Conservation (phyloP, 129 eudicot genomes). For the Flaveria robusta region DNA sequence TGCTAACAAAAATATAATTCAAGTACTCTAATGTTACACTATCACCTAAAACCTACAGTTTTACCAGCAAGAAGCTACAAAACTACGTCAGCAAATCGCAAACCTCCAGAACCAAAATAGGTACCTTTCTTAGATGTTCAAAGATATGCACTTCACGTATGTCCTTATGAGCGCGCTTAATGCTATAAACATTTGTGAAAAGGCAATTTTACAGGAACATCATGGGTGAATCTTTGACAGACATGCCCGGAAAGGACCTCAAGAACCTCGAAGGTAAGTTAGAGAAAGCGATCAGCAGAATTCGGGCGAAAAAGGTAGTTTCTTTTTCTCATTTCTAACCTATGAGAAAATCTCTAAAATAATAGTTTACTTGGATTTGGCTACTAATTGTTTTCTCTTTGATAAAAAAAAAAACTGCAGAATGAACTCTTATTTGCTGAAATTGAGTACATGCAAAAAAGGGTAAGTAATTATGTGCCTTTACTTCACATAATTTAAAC, state of each 20-base stretch:
- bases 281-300: conserved; percentile 69
- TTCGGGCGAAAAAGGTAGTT: conserved; percentile 82
- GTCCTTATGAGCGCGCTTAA: background rate
- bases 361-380: background rate
- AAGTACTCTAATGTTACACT: background rate
- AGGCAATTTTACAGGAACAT: conserved; percentile 64
- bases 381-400: conserved; percentile 7
- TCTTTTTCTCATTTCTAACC: background rate
- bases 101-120: conserved; percentile 76
- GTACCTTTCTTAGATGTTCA: conserved; percentile 24
- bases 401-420: conserved; percentile 43
- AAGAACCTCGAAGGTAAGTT: conserved; percentile 68
- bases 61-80: conserved; percentile 88
- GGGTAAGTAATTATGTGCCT: conserved; percentile 48
- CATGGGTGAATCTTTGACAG: conserved; percentile 73
- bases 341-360: background rate
- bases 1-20: background rate
- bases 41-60: conserved; percentile 57
- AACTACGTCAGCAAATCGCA: conserved; percentile 74
- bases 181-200: conserved; percentile 10
- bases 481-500: background rate
- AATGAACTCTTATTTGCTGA: conserved; percentile 92
- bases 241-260: conserved; percentile 52
- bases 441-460: conserved; percentile 89
- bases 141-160: background rate